phyloP scores from a whole-genome alignment of 805 yeast species.

The Lipomyces oligophaga region DNA sequence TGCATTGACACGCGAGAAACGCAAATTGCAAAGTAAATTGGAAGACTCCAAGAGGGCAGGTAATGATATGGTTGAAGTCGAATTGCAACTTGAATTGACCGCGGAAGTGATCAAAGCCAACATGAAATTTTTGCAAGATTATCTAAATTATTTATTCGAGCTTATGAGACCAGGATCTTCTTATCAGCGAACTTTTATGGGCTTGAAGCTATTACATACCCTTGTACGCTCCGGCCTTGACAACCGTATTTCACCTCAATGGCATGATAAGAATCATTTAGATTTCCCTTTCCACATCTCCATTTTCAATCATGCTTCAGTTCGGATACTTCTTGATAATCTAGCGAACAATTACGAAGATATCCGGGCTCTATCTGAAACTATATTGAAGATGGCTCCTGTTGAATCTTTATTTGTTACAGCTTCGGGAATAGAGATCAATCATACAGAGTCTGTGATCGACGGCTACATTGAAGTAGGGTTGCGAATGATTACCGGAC shows the following conservation, averaged over 20 bases:
- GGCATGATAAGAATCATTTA: conserved; percentile 45
- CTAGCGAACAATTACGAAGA: conserved; percentile 74
- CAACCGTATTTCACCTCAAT: conserved; percentile 38
- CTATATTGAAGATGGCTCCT: conserved; percentile 48
- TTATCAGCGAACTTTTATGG: conserved; percentile 50
- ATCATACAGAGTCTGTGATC: conserved; percentile 28
- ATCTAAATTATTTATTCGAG: conserved; percentile 39
- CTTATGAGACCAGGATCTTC: conserved; percentile 55
- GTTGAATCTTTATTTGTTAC: conserved; percentile 26
- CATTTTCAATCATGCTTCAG: conserved; percentile 42
- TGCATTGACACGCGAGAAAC: conserved; percentile 50
- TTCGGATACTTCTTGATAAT: conserved; percentile 55
- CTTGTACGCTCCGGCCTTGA: conserved; percentile 59
- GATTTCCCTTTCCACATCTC: conserved; percentile 48
- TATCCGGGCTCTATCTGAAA: conserved; percentile 53
- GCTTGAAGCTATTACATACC: conserved; percentile 46
- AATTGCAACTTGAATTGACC: conserved; percentile 4
- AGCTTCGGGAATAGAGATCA: neutral
- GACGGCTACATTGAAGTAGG: conserved; percentile 32
- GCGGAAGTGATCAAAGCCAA: conserved; percentile 8
- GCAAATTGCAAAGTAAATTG: conserved; percentile 41
- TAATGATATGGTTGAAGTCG: conserved; percentile 2
- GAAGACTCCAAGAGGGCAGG: conserved; percentile 2
- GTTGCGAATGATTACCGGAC: conserved; percentile 35
- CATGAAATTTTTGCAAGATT: conserved; percentile 42